Conservation (phyloP, 192 early-diverging fungal genomes). For the Coemansia asiatica region DNA sequence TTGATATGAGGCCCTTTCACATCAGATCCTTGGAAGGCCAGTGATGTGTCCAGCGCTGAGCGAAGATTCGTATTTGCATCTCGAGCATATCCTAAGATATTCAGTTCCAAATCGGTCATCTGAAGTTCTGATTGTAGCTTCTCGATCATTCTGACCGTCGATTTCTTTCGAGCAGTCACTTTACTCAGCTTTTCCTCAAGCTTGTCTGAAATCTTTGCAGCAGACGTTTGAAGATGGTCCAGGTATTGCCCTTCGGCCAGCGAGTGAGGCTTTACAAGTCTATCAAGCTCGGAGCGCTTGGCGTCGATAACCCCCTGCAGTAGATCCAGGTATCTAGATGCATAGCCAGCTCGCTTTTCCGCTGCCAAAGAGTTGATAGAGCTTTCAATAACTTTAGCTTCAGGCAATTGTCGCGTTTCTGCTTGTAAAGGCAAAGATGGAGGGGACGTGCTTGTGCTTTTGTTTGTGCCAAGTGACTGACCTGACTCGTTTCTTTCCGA, state of each 20-base stretch:
- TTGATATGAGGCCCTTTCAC: neutral
- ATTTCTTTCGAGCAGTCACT: slow-evolving; percentile 5
- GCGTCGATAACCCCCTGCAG: slow-evolving; percentile 5
- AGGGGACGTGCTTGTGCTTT: neutral
- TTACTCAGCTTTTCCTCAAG: neutral
- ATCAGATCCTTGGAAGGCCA: neutral
- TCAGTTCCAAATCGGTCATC: slow-evolving; percentile 21
- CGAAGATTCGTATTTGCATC: neutral
- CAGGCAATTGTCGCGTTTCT: neutral
- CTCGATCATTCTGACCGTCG: slow-evolving; percentile 1
- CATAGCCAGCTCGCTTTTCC: neutral
- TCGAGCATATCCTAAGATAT: slow-evolving; percentile 2
- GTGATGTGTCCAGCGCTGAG: neutral
- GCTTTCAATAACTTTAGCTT: neutral
- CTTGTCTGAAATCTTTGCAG: neutral
- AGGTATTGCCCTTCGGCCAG: neutral
- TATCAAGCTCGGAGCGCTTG: slow-evolving; percentile 9
- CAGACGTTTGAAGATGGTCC: neutral
- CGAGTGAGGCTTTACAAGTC: neutral
- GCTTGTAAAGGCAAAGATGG: neutral
- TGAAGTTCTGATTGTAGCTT: slow-evolving; percentile 16
- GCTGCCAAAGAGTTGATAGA: neutral
- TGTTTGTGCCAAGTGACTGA: too few relatives aligned
- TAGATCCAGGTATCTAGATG: neutral
- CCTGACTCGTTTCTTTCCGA: neutral